Base-by-base conservation (phyloP, 495 filamentous ascomycete genomes). In the Mytilinidion resinicola region DNA sequence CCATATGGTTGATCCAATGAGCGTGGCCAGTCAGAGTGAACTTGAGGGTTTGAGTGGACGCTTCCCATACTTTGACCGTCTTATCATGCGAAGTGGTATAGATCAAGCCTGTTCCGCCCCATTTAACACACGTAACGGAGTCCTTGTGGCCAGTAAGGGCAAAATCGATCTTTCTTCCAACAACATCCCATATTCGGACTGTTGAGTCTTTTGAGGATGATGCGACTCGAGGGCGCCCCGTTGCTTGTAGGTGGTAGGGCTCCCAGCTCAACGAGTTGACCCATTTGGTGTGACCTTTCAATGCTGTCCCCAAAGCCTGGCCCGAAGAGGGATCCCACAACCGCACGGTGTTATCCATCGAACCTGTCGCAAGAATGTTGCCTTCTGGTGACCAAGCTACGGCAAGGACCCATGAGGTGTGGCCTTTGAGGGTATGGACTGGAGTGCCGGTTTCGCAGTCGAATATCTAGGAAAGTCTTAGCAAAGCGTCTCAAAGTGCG, bases 1-100 rank as follows among this genome's bases (percentile, higher is more conserved):
- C 90, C 9, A 99, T 83, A 69, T 97, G 90, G 72, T 99, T 99
- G 9, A 99, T 85, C 80, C 93, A 95, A 70, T 96, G 92, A 0
- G 89, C 89, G 68, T 99, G 95, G 1, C 86, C 78, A 1, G 83
- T 83, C 35, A 97, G 74, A 1, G 83, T 89, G 69, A 95, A 86
- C 41, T 88, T 76, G 14, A 96, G 74, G 0, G 86, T 89, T 7
- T 91, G 91, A 53, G 85, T 82, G 20, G 80, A 77, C 8, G 89
- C 80, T 64, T 91, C 84, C 92, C 95, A 99, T 9, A 96, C 83
- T 60, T 93, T 93, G 59, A 99, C 82, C 4, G 88, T 88, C 74
- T 91, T 91, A 72, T 99, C 95, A 67, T 96, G 90, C n/a, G 88
- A 91, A 34, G 84, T 79, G 9, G 87, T 90, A 71, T 95, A 96